A percentile compares a stretch with the other conserved stretches of the same genome.
Evolutionary conservation across 371 early-diverging fungal species (phyloP).

Genomic region (Mortierella sp.): DNA sequence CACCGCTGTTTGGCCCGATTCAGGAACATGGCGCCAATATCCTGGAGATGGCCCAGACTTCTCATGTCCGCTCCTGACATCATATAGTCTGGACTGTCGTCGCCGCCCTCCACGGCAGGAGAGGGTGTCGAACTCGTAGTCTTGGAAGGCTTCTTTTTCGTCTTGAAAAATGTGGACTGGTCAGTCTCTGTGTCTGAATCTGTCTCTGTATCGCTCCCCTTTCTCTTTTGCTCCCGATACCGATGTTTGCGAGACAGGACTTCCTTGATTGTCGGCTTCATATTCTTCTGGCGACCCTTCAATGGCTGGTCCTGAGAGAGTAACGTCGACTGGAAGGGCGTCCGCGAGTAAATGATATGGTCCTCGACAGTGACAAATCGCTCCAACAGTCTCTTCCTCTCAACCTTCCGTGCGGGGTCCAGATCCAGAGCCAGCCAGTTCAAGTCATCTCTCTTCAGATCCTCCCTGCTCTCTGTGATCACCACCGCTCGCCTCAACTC

Average conservation of each 20-base stretch:
- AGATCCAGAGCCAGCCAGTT: conserved; percentile 1
- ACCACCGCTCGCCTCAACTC: neutral
- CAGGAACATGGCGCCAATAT: neutral
- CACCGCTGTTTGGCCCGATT: neutral
- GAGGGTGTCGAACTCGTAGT: neutral
- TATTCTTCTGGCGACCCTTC: neutral
- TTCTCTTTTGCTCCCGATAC: neutral
- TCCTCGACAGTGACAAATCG: neutral
- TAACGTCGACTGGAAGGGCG: conserved; percentile 1
- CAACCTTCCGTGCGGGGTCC: neutral
- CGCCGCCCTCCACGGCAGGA: neutral
- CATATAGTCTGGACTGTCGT: neutral
- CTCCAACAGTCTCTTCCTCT: conserved; percentile 1
- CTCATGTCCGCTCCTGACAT: conserved; percentile 2
- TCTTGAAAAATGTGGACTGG: neutral
- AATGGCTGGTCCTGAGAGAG: neutral
- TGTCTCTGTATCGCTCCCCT: neutral
- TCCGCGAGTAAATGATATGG: neutral
- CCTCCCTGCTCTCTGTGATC: neutral
- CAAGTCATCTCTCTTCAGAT: neutral
- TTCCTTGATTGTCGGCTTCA: conserved; percentile 4
- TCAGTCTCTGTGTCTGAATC: neutral
- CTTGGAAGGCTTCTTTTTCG: neutral
- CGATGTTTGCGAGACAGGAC: neutral
- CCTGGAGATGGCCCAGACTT: neutral